phyloP scores from a whole-genome alignment of 306 rosid species.

The Quercus robur region DNA sequence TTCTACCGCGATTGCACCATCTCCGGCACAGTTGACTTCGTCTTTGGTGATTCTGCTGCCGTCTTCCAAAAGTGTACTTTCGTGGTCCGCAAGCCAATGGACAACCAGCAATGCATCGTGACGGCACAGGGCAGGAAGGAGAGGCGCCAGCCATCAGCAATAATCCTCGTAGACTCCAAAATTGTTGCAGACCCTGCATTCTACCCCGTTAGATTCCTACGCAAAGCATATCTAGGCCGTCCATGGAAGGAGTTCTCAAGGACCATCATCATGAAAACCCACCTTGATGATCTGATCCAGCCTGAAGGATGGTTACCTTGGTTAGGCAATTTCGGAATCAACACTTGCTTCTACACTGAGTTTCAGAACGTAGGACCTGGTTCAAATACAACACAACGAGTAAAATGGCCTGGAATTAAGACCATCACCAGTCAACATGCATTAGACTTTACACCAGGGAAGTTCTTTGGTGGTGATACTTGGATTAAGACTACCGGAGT shows the following conservation, averaged over 20 bases:
- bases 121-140: slow-evolving; percentile 85
- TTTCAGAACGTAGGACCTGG: slow-evolving; percentile 60
- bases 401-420: slow-evolving; percentile 64
- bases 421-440: slow-evolving; percentile 26
- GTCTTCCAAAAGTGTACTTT: slow-evolving; percentile 77
- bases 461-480: slow-evolving; percentile 38
- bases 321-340: slow-evolving; percentile 32
- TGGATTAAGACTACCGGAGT: slow-evolving; percentile 57
- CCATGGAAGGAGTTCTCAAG: slow-evolving; percentile 86
- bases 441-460: slow-evolving; percentile 1
- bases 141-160: slow-evolving; percentile 52
- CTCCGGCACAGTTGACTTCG: slow-evolving; percentile 82
- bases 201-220: slow-evolving; percentile 32
- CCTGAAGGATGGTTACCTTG: slow-evolving; percentile 77
- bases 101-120: slow-evolving; percentile 66
- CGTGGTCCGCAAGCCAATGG: slow-evolving; percentile 56
- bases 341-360: slow-evolving; percentile 61
- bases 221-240: slow-evolving; percentile 54
- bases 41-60: slow-evolving; percentile 63
- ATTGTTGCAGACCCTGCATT: slow-evolving; percentile 35
- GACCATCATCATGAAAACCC: slow-evolving; percentile 60
- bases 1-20: slow-evolving; percentile 69
- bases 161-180: slow-evolving; percentile 48
- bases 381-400: slow-evolving; percentile 34
- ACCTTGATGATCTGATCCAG: slow-evolving; percentile 57